A percentile compares a stretch with the other conserved stretches of the same genome.
Evolutionary conservation across 2,329 filamentous ascomycete genomes (phyloP).

Genomic region (Sordariomycetes sp.): DNA sequence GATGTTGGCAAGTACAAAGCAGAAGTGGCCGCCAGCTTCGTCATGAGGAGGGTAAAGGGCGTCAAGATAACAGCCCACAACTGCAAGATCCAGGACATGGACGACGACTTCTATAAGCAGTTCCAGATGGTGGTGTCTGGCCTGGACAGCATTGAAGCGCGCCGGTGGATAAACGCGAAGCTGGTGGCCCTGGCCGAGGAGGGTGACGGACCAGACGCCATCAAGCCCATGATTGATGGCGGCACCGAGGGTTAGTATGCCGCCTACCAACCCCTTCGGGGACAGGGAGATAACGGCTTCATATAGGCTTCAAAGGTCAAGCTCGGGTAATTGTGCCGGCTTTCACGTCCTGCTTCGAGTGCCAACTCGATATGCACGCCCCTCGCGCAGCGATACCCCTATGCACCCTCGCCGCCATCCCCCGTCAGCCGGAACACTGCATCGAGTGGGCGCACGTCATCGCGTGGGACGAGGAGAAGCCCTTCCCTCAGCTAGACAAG

Average conservation of each 20-base stretch:
- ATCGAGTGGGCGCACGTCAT: slow-evolving; percentile 99
- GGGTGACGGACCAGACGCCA: slow-evolving; percentile 61
- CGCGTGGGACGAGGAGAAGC: slow-evolving; percentile 82
- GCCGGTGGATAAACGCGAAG: slow-evolving; percentile 97
- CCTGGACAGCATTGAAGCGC: slow-evolving; percentile 90
- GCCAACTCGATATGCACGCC: slow-evolving; percentile 96
- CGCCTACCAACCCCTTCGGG: no score
- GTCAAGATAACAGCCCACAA: slow-evolving; percentile 92
- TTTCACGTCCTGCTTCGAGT: slow-evolving; percentile 93
- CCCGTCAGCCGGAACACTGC: slow-evolving; percentile 93
- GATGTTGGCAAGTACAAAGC: slow-evolving; percentile 94
- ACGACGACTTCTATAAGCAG: slow-evolving; percentile 93
- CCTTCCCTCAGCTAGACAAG: slow-evolving; percentile 79
- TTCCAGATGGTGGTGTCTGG: slow-evolving; percentile 92
- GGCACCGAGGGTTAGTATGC: slow-evolving; percentile 66
- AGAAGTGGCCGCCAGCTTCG: slow-evolving; percentile 82
- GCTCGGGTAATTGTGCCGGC: slow-evolving; percentile 85
- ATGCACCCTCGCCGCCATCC: slow-evolving; percentile 92
- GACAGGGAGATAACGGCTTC: background rate
- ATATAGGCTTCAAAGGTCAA: slow-evolving; percentile 87
- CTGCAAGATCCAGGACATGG: slow-evolving; percentile 92
- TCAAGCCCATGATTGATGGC: slow-evolving; percentile 93
- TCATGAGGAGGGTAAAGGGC: slow-evolving; percentile 78
- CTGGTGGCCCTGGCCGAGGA: slow-evolving; percentile 83
- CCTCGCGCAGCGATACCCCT: slow-evolving; percentile 94